phyloP scores from a whole-genome alignment of 2,329 filamentous ascomycete species.

The Curvularia verruculosa region DNA sequence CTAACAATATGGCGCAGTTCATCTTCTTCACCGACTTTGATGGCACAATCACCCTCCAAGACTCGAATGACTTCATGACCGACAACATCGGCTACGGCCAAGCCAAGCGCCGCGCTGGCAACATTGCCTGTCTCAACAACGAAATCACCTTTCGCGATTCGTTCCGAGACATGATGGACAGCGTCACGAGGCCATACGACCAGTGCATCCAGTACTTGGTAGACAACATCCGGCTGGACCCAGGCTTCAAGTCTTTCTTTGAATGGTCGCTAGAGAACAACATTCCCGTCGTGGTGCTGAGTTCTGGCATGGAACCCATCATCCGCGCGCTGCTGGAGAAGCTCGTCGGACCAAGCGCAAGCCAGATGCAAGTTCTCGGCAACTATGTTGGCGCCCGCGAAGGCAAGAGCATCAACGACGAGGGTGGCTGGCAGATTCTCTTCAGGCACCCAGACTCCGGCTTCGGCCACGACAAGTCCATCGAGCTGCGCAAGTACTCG shows the following conservation, averaged over 20 bases:
- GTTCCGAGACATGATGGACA: slow-evolving; percentile 92
- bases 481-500: slow-evolving; percentile 87
- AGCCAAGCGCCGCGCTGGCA: slow-evolving; percentile 72
- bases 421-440: slow-evolving; percentile 83
- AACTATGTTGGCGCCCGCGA: slow-evolving; percentile 75
- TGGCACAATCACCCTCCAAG: slow-evolving; percentile 84
- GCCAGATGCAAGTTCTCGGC: slow-evolving; percentile 86
- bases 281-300: slow-evolving; percentile 89
- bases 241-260: slow-evolving; percentile 86
- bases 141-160: slow-evolving; percentile 77
- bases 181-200: slow-evolving; percentile 77
- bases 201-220: slow-evolving; percentile 80
- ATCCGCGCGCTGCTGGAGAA: slow-evolving; percentile 83
- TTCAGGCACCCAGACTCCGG: slow-evolving; percentile 83
- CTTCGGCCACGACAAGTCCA: slow-evolving; percentile 96
- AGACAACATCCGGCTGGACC: slow-evolving; percentile 86
- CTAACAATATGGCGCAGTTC: slow-evolving; percentile 58
- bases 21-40: slow-evolving; percentile 99
- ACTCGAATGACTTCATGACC: slow-evolving; percentile 76
- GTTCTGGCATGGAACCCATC: slow-evolving; percentile 89
- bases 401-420: slow-evolving; percentile 79
- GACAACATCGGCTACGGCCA: slow-evolving; percentile 88
- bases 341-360: slow-evolving; percentile 77
- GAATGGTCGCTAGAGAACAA: slow-evolving; percentile 80
- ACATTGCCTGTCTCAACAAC: slow-evolving; percentile 76